Conservation (phyloP, 257 asterid genomes). For the Nicotiana obtusifolia region DNA sequence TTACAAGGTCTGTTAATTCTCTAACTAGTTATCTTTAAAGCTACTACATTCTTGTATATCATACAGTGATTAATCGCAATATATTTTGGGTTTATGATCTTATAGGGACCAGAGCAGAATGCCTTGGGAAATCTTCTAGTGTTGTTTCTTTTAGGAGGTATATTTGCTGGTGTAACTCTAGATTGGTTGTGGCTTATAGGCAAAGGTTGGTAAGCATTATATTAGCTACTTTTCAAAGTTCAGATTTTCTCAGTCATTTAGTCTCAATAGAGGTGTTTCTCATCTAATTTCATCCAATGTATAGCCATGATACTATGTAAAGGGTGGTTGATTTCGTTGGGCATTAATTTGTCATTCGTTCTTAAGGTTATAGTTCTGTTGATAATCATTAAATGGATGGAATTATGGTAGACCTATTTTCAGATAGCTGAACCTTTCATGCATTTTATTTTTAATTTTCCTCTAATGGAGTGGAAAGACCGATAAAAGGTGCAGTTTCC, state of each 20-base stretch:
- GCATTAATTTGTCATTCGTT: neutral
- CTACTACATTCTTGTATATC: neutral
- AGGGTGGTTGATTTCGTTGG: too few relatives aligned
- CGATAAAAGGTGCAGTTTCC: neutral
- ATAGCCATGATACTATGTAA: neutral
- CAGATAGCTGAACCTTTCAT: too few relatives aligned
- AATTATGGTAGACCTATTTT: neutral
- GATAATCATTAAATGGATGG: neutral
- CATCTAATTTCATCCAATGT: neutral
- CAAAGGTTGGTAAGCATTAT: constrained; percentile 32
- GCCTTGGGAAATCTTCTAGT: constrained; percentile 36
- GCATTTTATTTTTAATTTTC: too few relatives aligned
- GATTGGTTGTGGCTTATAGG: constrained; percentile 50
- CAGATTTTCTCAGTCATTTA: neutral
- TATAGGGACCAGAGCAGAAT: constrained; percentile 42
- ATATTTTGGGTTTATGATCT: neutral
- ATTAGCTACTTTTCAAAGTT: neutral
- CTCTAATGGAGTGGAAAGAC: too few relatives aligned
- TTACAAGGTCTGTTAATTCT: constrained; percentile 29
- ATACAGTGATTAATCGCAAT: neutral
- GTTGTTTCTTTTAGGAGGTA: constrained; percentile 33
- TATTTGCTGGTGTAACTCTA: constrained; percentile 34
- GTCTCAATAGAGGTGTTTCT: neutral
- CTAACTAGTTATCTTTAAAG: neutral
- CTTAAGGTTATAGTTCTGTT: too few relatives aligned